Evolutionary conservation across 2,329 filamentous ascomycete genomes (phyloP), one percentile per base, ranked within the genome.

Genomic region (Fusarium sp.): DNA sequence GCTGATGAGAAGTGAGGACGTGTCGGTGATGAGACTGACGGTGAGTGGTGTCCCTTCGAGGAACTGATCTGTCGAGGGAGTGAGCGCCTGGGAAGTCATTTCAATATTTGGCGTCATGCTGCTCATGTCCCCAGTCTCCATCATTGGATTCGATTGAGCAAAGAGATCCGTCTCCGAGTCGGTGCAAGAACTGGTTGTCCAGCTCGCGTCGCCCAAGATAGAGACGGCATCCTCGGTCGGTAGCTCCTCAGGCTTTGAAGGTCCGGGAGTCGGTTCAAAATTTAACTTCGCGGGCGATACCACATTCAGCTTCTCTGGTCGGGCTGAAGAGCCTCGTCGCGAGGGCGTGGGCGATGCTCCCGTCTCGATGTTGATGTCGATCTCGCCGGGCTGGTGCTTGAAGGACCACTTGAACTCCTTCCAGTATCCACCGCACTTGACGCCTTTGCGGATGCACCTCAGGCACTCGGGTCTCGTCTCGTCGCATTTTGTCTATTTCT

Each of bases 351-450:
- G 68, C 4, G 65, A 72, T 7, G 59, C 12, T 10, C 36, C 57
- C 13, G 62, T 47, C 6, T 66, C 36, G 27, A 66, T 39, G 34
- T 65, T 54, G 37, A 73, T 57, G 9, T 69, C 62, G 23, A 54
- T 54, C n/a, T 71, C 60, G 52, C 59, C 65, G 1, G 76, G 72
- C 54, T 82, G 81, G 59, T 83, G 79, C 46, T 83, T 83, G 65
- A 81, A 82, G 0, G 81, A 82, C 81, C 81, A 83, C 39, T 79
- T 80, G 46, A 82, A 76, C 18, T 78, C 77, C 23, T 70, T 70
- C 66, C 71, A 71, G 16, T 78, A 78, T 5, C 76, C 76, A 3
- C 71, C 74, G 40, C 76, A 78, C 13, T 69, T 70, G 15, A 77
- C 69, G 6, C 76, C 76, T 37, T 78, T 78, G 3, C 70, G 67